Base-by-base conservation (phyloP, 768 basidiomycete genomes). In the Macrolepiota albuminosa region DNA sequence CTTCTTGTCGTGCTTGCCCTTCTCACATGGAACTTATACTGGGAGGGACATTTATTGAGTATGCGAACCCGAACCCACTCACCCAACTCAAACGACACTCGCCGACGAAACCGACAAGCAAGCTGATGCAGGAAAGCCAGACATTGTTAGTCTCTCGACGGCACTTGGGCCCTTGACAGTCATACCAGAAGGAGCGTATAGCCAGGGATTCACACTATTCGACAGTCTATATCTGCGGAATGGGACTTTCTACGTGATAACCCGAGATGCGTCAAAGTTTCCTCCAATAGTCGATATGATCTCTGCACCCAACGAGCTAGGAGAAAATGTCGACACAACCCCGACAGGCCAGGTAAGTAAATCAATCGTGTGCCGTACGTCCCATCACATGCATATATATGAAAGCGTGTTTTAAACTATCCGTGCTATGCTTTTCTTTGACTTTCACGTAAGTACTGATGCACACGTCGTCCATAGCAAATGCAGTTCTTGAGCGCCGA, bases 151-250 rank as follows among this genome's bases (percentile, higher is more conserved):
- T 18, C 53, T 14, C 24, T n/a, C 37, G 24, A 37, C 56, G 8
- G 36, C 34, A n/a, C 58, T 57, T 21, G 31, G 63, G n/a, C 56
- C 47, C 1, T 54, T 58, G 18, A 76, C 74, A 2, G 69, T 54
- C 6, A 70, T 75, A 9, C 73, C 75, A 21, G 63, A 63, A 39
- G 66, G 65, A 8, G 73, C 79, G 46, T 80, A 83, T 56, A 77
- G 77, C 18, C 76, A 80, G 46, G 90, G 91, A n/a, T 92, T 90
- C 82, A 90, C 88, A 0, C 72, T 91, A 42, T 84, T 91, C 63
- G 83, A 84, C 54, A 81, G 87, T 61, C 70, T 93, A 5, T 91
- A 93, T 72, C 81, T 91, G 70, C 78, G 82, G 56, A 85, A 88
- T 62, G 87, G 88, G 24, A 90, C 87, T 1, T 80, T 91, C 61